Evolutionary conservation across 2,329 filamentous ascomycete species (phyloP).

Genomic region (Knoxdaviesia capensis): DNA sequence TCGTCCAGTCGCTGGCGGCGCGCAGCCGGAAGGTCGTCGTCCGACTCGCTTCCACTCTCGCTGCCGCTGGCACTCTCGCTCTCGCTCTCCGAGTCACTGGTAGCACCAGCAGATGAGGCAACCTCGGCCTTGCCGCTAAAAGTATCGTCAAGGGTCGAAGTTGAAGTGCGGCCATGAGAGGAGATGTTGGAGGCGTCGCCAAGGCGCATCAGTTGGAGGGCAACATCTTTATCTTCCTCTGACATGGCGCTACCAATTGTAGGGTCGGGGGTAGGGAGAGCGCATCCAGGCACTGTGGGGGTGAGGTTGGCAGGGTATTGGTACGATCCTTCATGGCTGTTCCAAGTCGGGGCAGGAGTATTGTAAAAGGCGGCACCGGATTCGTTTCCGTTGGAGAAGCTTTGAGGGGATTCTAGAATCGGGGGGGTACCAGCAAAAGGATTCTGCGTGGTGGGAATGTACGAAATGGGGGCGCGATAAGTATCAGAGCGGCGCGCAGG

Average conservation of each 20-base stretch:
- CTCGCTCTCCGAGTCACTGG: slow-evolving; percentile 55
- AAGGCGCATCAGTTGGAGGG: slow-evolving; percentile 87
- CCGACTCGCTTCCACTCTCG: slow-evolving; percentile 5
- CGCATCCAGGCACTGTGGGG: slow-evolving; percentile 20
- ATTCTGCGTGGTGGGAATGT: slow-evolving; percentile 55
- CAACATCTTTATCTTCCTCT: slow-evolving; percentile 83
- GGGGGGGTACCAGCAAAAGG: slow-evolving; percentile 54
- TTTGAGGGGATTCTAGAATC: slow-evolving; percentile 68
- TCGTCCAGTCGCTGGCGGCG: slow-evolving; percentile 35
- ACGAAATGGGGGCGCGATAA: slow-evolving; percentile 53
- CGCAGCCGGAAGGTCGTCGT: slow-evolving; percentile 37
- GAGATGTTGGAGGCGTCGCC: slow-evolving; percentile 54
- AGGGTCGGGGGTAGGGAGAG: slow-evolving; percentile 87
- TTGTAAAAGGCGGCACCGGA: slow-evolving; percentile 36
- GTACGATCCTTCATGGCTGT: slow-evolving; percentile 37
- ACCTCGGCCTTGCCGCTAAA: slow-evolving; percentile 78
- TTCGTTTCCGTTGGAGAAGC: slow-evolving; percentile 30
- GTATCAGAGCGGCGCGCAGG: slow-evolving; percentile 66
- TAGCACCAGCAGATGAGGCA: slow-evolving; percentile 68
- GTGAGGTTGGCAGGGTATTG: slow-evolving; percentile 9
- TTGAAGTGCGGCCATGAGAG: slow-evolving; percentile 79
- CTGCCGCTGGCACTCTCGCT: slow-evolving; percentile 23
- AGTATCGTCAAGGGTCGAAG: slow-evolving; percentile 82
- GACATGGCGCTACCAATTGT: slow-evolving; percentile 94
- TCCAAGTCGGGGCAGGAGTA: slow-evolving; percentile 35